These are phyloP conservation scores for Podaxis pistillaris DNA, from an alignment of 768 basidiomycete species.

Conservation along the genomic window DNA sequence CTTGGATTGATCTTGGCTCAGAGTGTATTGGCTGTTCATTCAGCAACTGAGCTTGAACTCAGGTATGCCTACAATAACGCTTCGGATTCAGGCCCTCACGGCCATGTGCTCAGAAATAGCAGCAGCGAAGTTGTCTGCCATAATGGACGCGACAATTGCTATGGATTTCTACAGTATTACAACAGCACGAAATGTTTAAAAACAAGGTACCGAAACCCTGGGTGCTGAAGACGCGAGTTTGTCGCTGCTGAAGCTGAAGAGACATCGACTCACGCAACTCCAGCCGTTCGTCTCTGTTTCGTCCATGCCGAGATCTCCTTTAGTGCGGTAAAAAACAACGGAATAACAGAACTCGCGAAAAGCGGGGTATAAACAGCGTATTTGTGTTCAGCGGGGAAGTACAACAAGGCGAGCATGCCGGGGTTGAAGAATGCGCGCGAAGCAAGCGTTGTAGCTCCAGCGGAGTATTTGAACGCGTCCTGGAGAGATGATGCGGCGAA, in stretches of 20 bases:
- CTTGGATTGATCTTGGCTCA: no score
- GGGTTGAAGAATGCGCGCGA: constrained; percentile 96
- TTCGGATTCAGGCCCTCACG: no score
- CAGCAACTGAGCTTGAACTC: no score
- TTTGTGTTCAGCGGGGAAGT: constrained; percentile 97
- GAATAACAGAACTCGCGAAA: constrained; percentile 88
- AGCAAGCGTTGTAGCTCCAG: constrained; percentile 59
- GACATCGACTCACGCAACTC: neutral
- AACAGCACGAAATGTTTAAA: no score
- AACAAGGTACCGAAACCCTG: neutral
- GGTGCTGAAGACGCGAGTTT: neutral
- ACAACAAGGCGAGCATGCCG: constrained; percentile 91
- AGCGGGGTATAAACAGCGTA: constrained; percentile 96
- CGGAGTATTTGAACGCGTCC: constrained; percentile 56
- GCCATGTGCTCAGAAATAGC: no score
- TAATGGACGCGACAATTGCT: no score
- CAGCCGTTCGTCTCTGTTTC: constrained; percentile 21
- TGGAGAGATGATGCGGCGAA: constrained; percentile 39
- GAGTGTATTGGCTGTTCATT: no score
- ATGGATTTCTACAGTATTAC: no score
- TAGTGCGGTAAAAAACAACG: constrained; percentile 70
- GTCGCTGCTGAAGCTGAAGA: neutral
- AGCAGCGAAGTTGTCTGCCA: no score
- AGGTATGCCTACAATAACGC: no score
- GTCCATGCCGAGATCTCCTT: constrained; percentile 73